Evolutionary conservation across 495 filamentous ascomycete genomes (phyloP), one percentile per base, ranked within the genome.

Genomic region (Rusavskia elegans): DNA sequence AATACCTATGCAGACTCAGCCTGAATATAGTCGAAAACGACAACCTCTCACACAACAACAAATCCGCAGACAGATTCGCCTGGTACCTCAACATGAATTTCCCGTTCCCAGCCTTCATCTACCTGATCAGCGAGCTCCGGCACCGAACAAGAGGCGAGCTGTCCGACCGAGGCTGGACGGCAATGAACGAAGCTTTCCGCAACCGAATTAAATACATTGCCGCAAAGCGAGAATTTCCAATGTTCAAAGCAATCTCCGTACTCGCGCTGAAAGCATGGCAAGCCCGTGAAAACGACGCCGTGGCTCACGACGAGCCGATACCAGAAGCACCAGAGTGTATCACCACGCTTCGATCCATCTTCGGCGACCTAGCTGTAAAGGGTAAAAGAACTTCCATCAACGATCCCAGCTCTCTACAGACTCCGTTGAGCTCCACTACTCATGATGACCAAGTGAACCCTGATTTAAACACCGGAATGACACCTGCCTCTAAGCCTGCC

Each of bases 51-150:
- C 63, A 65, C 23, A 57, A 45, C 8, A 64, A 57, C 20, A 30
- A 53, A 6, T 57, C 56, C 30, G 59, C 63, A 5, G 59, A 60
- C 29, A 59, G 57, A 17, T 71, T 66, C 42, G 55, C 54, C 9
- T 68, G 66, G 64, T 60, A 66, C 53, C 61, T 64, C 39, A 60
- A 66, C 23, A 61, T 66, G 35, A 61, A 71, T 48, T 66, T 71
- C 54, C 68, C 65, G 5, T 68, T 67, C 61, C 65, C 68, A 23
- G 67, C 68, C 14, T 59, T 73, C 14, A 69, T 74, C 2, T 64
- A 65, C 41, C 63, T 72, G 52, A 44, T 73, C 3, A 65, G 63
- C 14, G 69, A 69, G 25, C 59, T 73, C 42, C 63, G 46, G 46
- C 32, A 32, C 20, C 46, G 46, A 4, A 37, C 32, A 10, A 13